Percentiles rank a stretch among this genome's conserved stretches.
Conservation (phyloP, 2,329 filamentous ascomycete genomes). For the Cytospora mali region DNA sequence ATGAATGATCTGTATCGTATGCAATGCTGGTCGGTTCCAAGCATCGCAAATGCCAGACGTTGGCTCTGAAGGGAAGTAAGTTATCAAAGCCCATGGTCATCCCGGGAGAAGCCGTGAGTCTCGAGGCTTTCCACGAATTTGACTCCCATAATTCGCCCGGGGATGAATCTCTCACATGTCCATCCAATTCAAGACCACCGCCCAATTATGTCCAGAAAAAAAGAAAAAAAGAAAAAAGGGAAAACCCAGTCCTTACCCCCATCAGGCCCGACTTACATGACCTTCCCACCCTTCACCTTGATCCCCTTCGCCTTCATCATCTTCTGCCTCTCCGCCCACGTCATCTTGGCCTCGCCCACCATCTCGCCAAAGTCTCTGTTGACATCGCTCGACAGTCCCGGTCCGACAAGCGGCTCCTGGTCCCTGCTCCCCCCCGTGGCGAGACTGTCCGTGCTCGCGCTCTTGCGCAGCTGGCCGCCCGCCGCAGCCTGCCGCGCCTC, state of each 20-base stretch:
- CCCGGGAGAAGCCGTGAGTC: neutral
- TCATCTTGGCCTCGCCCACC: slow-evolving; percentile 71
- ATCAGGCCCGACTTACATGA: neutral
- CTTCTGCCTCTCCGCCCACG: slow-evolving; percentile 64
- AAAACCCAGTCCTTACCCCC: neutral
- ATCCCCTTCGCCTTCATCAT: slow-evolving; percentile 12
- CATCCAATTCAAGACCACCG: neutral
- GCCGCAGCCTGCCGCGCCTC: slow-evolving; percentile 58
- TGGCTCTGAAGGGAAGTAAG: neutral
- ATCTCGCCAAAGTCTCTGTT: slow-evolving; percentile 77
- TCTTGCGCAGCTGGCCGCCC: slow-evolving; percentile 39
- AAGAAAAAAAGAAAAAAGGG: too few relatives aligned
- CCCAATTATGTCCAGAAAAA: neutral
- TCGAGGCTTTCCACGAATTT: neutral
- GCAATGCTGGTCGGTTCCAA: neutral
- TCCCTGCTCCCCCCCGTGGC: slow-evolving; percentile 36
- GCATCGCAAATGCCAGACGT: neutral
- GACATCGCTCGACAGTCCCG: slow-evolving; percentile 80
- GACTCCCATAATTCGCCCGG: neutral
- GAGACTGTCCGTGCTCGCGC: slow-evolving; percentile 59
- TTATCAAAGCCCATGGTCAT: neutral
- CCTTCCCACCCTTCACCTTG: slow-evolving; percentile 13
- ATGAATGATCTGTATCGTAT: neutral
- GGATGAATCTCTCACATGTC: neutral
- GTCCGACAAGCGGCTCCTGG: slow-evolving; percentile 70